Evolutionary conservation across 345 rosid species (phyloP).

Genomic region (Noccaea caerulescens): DNA sequence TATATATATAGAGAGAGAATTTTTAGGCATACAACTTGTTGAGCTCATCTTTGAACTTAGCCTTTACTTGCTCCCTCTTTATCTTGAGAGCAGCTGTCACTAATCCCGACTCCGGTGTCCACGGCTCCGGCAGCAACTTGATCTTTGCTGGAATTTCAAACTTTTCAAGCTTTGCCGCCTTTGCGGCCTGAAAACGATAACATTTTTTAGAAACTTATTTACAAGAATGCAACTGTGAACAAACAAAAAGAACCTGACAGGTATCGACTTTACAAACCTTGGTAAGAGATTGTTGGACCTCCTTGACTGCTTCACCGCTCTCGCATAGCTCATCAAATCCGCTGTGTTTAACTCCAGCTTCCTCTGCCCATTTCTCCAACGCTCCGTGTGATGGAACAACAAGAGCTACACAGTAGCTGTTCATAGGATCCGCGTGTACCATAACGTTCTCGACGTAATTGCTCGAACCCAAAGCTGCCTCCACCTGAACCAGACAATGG

Average conservation of each 20-base stretch:
- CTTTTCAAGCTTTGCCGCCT: constrained; percentile 65
- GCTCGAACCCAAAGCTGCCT: constrained; percentile 65
- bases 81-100: constrained; percentile 77
- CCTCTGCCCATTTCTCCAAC: constrained; percentile 77
- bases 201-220: constrained; percentile 3
- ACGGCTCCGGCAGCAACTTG: constrained; percentile 68
- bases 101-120: constrained; percentile 86
- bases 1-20: background rate
- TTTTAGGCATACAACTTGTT: constrained; percentile 58
- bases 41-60: constrained; percentile 71
- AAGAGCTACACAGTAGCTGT: constrained; percentile 75
- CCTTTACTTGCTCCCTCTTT: constrained; percentile 68
- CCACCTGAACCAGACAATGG: constrained; percentile 56
- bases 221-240: background rate
- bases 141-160: constrained; percentile 82
- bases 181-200: constrained; percentile 59
- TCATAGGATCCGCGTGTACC: constrained; percentile 77
- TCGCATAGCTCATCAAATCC: constrained; percentile 63
- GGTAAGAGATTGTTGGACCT: constrained; percentile 67
- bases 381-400: constrained; percentile 63
- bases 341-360: constrained; percentile 53
- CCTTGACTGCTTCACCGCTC: constrained; percentile 60
- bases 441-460: constrained; percentile 70
- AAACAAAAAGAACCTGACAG: background rate
- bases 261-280: constrained; percentile 55